Percentiles rank a stretch among this genome's conserved stretches.
Conservation (phyloP, 148 eudicot genomes). For the Heliamphora exappendiculata region DNA sequence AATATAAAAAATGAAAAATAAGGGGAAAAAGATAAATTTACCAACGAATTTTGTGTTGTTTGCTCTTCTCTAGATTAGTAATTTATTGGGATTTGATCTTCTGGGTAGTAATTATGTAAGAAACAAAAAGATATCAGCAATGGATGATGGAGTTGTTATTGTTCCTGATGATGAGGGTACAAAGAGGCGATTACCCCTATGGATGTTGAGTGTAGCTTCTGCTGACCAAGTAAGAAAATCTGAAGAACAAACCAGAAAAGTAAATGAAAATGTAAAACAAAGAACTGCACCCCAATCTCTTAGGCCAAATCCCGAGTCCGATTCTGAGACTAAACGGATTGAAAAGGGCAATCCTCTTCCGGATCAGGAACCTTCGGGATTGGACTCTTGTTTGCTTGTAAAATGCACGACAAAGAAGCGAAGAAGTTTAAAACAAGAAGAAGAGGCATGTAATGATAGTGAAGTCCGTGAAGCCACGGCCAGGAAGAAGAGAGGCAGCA, state of each 20-base stretch:
- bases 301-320: slow-evolving; percentile 8
- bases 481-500: slow-evolving; percentile 26
- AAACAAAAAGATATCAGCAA: neutral
- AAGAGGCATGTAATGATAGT: slow-evolving; percentile 12
- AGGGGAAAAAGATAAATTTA: no score
- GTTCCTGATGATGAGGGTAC: slow-evolving; percentile 14
- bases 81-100: neutral
- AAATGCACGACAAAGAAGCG: slow-evolving; percentile 25
- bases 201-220: slow-evolving; percentile 51
- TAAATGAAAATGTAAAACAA: slow-evolving; percentile 16
- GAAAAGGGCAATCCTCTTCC: slow-evolving; percentile 13
- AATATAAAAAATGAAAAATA: no score
- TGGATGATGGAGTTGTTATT: neutral
- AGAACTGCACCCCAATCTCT: slow-evolving; percentile 16
- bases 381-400: slow-evolving; percentile 9
- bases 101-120: neutral
- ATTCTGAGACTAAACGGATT: slow-evolving; percentile 3
- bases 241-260: slow-evolving; percentile 16
- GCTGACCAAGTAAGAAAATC: slow-evolving; percentile 26
- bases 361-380: slow-evolving; percentile 12
- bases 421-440: slow-evolving; percentile 19
- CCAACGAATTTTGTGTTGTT: neutral
- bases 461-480: slow-evolving; percentile 14
- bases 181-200: slow-evolving; percentile 53
- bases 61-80: neutral